Conservation (phyloP, 352 stramenopile genomes). For the Globisporangium lucens region DNA sequence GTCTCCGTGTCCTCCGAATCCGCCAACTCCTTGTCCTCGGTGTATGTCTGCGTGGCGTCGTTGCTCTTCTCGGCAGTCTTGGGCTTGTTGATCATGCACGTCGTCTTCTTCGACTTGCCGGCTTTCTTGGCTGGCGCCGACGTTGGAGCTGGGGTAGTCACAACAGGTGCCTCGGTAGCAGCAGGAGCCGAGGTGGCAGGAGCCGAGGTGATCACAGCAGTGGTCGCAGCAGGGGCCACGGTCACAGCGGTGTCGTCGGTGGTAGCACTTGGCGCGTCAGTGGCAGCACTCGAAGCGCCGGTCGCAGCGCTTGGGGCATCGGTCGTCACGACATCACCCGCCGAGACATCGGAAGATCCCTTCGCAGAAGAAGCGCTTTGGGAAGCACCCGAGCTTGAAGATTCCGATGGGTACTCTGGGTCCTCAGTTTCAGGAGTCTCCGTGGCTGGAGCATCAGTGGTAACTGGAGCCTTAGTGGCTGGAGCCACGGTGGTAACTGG, state of each 20-base stretch:
- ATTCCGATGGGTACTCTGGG: not conserved
- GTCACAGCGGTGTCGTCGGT: conserved; percentile 1
- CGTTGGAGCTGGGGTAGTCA: not conserved
- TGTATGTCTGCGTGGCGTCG: conserved; percentile 6
- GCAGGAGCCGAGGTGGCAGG: conserved; percentile 4
- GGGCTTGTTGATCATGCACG: conserved; percentile 11
- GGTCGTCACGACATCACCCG: not conserved
- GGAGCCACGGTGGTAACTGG: not conserved
- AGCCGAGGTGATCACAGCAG: conserved; percentile 3
- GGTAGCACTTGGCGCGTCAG: not conserved
- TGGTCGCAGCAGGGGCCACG: conserved; percentile 10
- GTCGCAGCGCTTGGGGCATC: not conserved
- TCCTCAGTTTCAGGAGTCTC: too few species aligned
- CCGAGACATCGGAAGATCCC: not conserved
- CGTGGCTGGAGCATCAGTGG: not conserved
- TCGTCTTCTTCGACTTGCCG: conserved; percentile 6
- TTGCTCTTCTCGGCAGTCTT: conserved; percentile 9
- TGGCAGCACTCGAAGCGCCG: not conserved
- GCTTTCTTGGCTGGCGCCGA: conserved; percentile 5
- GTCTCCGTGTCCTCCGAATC: not conserved
- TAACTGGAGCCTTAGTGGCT: not conserved
- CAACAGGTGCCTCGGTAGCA: conserved; percentile 12
- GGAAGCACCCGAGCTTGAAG: not conserved
- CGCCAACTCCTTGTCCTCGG: conserved; percentile 5
- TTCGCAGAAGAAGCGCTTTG: not conserved